phyloP scores from a whole-genome alignment of 73 alveolate genomes.

The Diophrys sp. region DNA sequence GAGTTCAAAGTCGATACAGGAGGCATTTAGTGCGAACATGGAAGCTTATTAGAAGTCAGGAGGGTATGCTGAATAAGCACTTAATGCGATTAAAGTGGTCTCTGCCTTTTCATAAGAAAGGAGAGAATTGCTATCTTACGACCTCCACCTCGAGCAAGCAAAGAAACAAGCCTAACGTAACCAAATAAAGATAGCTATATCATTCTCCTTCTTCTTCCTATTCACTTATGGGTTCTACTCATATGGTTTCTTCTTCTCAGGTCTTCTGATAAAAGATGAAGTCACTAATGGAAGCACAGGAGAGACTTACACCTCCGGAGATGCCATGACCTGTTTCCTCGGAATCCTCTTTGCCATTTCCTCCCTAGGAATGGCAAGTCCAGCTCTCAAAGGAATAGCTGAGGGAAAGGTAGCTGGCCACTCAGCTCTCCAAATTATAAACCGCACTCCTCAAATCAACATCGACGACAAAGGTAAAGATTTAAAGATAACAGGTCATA shows the following conservation, averaged over 20 bases:
- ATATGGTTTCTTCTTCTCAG: slow-evolving; percentile 53
- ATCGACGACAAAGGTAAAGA: not conserved
- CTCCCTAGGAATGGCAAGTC: slow-evolving; percentile 59
- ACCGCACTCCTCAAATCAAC: slow-evolving; percentile 26
- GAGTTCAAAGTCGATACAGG: not conserved
- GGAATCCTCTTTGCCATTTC: slow-evolving; percentile 59
- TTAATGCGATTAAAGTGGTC: slow-evolving; percentile 70
- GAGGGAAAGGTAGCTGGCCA: slow-evolving; percentile 66
- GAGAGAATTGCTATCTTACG: slow-evolving; percentile 55
- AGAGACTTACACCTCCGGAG: slow-evolving; percentile 65
- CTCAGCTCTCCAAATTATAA: slow-evolving; percentile 45
- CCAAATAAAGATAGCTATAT: slow-evolving; percentile 54
- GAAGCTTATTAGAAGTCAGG: slow-evolving; percentile 66
- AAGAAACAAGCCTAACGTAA: slow-evolving; percentile 40
- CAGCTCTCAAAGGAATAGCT: slow-evolving; percentile 68
- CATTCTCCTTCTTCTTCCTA: slow-evolving; percentile 50
- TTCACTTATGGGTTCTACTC: slow-evolving; percentile 42
- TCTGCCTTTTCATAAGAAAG: slow-evolving; percentile 61
- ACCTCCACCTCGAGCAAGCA: slow-evolving; percentile 39
- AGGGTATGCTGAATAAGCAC: slow-evolving; percentile 77
- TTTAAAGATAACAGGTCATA: slow-evolving; percentile 29
- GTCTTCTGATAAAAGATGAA: slow-evolving; percentile 32
- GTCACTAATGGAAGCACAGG: slow-evolving; percentile 25
- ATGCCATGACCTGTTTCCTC: slow-evolving; percentile 49
- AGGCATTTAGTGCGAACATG: not conserved